Base-by-base conservation (phyloP, 106 monocot genomes). In the Platanthera guangdongensis region DNA sequence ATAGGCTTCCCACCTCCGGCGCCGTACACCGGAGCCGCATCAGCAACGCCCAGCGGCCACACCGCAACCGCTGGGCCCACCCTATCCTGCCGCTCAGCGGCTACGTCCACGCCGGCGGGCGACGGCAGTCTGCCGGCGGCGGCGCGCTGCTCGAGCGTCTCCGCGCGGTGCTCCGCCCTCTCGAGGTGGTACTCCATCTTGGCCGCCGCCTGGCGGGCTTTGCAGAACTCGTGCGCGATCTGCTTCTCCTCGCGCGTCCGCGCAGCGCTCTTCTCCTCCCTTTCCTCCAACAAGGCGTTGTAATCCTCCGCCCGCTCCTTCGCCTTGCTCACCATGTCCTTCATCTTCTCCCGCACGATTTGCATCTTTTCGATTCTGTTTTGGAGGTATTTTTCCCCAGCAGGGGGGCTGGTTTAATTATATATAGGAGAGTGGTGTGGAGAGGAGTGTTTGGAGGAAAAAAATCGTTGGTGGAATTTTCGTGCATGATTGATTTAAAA, bases 221-320 rank as follows among this genome's bases (percentile, higher is more conserved):
- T 85, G 54, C 75, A 74, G 16, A 75, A 67, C 57, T 88, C 64
- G 30, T 80, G 78, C 5, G 78, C 83, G 6, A 83, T 77, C 80
- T 83, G 82, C 72, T 82, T 80, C 60, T 85, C 82, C 4, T 22
- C 30, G 25, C 50, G 18, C 3, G 78, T 76, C 45, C 25, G 54
- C 12, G 88, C 85, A 7, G 82, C 19, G 6, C 74, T 79, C 70
- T 49, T 76, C 78, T 88, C 85, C 21, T 32, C 50, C 75, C 85
- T 85, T 82, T 82, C 88, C 48, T 85, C 88, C 4, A 77, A 80
- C 80, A 74, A 85, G n/a, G 75, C 85, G 63, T 78, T 51, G 52
- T 76, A 21, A 48, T 74, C 74, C 71, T 78, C 80, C 19, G 62
- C 54, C 78, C 85, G 82, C 62, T 81, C 78, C 78, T 85, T 88